A percentile compares a stretch with the other conserved stretches of the same genome.
phyloP scores from a whole-genome alignment of 1,284 basidiomycete genomes.

The Sphaerobolus stellatus region DNA sequence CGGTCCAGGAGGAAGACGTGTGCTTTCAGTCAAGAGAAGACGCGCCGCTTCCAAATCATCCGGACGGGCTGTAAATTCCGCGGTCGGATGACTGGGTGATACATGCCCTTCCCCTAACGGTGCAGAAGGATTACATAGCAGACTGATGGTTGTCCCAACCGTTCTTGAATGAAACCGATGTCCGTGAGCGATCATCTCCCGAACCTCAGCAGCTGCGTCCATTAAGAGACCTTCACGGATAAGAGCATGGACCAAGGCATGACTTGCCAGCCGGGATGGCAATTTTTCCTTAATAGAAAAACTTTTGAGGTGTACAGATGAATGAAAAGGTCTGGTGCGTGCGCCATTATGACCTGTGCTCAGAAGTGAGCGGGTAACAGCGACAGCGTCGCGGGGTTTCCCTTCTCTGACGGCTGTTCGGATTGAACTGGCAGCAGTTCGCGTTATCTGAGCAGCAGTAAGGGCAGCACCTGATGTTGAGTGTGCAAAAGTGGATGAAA shows the following conservation, averaged over 20 bases:
- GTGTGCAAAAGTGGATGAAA: too few species aligned
- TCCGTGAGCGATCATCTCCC: slow-evolving; percentile 52
- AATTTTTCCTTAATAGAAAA: too few species aligned
- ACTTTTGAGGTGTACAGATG: too few species aligned
- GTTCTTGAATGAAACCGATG: slow-evolving; percentile 48
- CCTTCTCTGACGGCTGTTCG: slow-evolving; percentile 14
- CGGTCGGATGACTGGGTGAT: slow-evolving; percentile 1
- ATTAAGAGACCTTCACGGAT: slow-evolving; percentile 48
- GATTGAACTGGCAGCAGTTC: slow-evolving; percentile 16
- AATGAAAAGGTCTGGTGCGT: too few species aligned
- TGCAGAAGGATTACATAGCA: slow-evolving; percentile 24
- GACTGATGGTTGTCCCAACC: slow-evolving; percentile 44
- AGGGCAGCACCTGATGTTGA: too few species aligned
- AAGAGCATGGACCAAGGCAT: slow-evolving; percentile 62
- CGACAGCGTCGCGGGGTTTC: slow-evolving; percentile 10
- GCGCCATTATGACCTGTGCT: too few species aligned
- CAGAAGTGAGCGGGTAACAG: slow-evolving; percentile 14
- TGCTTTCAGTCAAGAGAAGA: slow-evolving; percentile 21
- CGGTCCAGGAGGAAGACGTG: slow-evolving; percentile 34
- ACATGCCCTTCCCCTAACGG: too few species aligned
- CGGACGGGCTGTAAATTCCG: not conserved
- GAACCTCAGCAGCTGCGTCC: slow-evolving; percentile 50
- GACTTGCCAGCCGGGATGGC: slow-evolving; percentile 57
- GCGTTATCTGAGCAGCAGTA: slow-evolving; percentile 15
- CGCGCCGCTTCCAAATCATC: slow-evolving; percentile 15